phyloP scores from a whole-genome alignment of 2,329 filamentous ascomycete species.

The Cercospora zeae-maydis region DNA sequence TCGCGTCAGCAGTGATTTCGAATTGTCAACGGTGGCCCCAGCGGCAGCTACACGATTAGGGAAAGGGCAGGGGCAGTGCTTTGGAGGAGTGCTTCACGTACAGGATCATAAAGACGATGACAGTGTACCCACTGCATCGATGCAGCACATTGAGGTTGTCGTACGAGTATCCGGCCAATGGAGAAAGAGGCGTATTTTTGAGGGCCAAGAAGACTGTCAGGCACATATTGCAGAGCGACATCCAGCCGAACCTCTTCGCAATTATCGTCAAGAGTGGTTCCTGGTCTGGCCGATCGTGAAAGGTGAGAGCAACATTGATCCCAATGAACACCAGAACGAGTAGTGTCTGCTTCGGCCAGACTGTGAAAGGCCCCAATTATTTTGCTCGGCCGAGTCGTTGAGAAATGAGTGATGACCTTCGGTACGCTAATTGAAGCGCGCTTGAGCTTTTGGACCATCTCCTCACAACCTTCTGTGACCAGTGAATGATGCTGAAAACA shows the following conservation, averaged over 20 bases:
- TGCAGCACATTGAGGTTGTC: conserved; percentile 28
- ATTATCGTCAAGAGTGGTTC: conserved; percentile 19
- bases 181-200: conserved; percentile 30
- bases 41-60: not conserved
- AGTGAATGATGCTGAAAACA: conserved; percentile 19
- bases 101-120: conserved; percentile 23
- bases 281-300: conserved; percentile 18
- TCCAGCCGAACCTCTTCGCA: conserved; percentile 29
- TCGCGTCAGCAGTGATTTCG: not conserved
- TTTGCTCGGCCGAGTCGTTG: not conserved
- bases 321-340: conserved; percentile 18
- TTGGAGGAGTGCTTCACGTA: conserved; percentile 11
- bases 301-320: conserved; percentile 22
- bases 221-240: conserved; percentile 27
- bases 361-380: conserved; percentile 5
- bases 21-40: not conserved
- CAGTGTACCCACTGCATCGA: conserved; percentile 27
- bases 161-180: conserved; percentile 26
- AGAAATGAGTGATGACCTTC: not conserved
- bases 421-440: not conserved
- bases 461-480: conserved; percentile 5
- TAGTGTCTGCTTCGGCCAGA: conserved; percentile 9
- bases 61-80: not conserved
- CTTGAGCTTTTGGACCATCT: conserved; percentile 8
- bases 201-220: conserved; percentile 27